Evolutionary conservation across 805 yeast genomes (phyloP), one percentile per base, ranked within the genome.

Genomic region (Wickerhamomyces alni): DNA sequence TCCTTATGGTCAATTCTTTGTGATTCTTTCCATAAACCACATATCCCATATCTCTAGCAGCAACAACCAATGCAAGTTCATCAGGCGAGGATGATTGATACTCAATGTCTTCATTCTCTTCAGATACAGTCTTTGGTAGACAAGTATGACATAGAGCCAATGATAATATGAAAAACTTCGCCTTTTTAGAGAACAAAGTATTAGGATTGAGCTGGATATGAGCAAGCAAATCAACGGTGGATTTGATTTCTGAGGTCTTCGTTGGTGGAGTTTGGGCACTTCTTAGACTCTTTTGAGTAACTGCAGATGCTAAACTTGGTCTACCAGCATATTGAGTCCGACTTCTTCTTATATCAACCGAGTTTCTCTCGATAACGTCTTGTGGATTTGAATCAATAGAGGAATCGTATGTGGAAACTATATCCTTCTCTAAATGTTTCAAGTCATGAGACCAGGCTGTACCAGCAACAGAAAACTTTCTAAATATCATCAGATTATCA

Each of bases 11-110:
- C 34, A 93, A 58, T 1, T 64, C 59, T 42, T 73, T 74, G 34
- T 76, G 77, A 43, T 76, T 76, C 39, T 84, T 75, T 42, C 86
- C 87, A 41, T 67, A 71, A 8, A 89, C 84, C n/a, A 89, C 79
- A 58, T 70, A 93, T 0, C 99, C 99, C 70, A 93, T 70, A 55
- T 93, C 99, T 49, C 96, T 72, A 0, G 99, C 99, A 1, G 98
- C 99, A 34, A 82, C 77, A 3, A 93, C 91, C 24, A 93, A 65
- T 0, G 99, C 99, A 36, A 89, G 63, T 58, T 93, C 99, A 62
- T 93, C 99, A 0, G 99, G 99, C 0, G 97, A 89, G 0, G 98
- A 80, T 0, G 98, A 87, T 57, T 91, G 97, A 52, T 93, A 93
- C 41, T 77, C 80, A 18, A 88, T 75, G 17, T 69, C 66, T 17